Evolutionary conservation across 306 rosid genomes (phyloP).

Genomic region (Astragalus glycyphyllos): DNA sequence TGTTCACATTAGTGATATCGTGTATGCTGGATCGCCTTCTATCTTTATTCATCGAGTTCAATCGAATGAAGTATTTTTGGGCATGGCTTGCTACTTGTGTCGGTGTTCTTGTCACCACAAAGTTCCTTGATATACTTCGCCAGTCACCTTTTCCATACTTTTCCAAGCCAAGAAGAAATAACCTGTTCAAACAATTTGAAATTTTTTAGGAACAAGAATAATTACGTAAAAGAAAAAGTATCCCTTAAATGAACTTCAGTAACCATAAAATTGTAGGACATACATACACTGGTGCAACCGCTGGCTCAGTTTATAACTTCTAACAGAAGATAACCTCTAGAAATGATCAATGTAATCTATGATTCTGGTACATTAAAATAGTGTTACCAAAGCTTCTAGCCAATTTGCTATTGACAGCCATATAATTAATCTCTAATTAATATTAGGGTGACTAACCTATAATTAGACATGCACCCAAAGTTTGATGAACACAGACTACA

Average conservation of each 20-base stretch:
- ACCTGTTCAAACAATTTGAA: slow-evolving; percentile 51
- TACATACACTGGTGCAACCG: slow-evolving; percentile 1
- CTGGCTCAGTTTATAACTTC: not conserved
- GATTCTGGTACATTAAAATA: not conserved
- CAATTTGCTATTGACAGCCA: too few relatives aligned
- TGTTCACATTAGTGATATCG: slow-evolving; percentile 76
- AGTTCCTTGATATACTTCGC: slow-evolving; percentile 89
- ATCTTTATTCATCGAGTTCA: slow-evolving; percentile 84
- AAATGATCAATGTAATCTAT: too few relatives aligned
- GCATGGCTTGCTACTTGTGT: slow-evolving; percentile 98
- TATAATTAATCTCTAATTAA: too few relatives aligned
- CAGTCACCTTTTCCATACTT: slow-evolving; percentile 91
- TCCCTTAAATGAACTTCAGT: not conserved
- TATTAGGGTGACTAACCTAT: too few relatives aligned
- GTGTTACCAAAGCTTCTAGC: too few relatives aligned
- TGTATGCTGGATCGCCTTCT: slow-evolving; percentile 92
- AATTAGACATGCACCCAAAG: too few relatives aligned
- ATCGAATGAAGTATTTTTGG: slow-evolving; percentile 83
- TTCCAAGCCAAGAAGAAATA: slow-evolving; percentile 85
- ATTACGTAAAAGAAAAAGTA: not conserved
- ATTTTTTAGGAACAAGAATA: not conserved
- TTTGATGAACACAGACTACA: too few relatives aligned
- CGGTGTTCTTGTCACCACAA: slow-evolving; percentile 85
- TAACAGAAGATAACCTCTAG: not conserved
- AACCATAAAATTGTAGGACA: slow-evolving; percentile 1